Evolutionary conservation across 495 filamentous ascomycete genomes (phyloP).

Genomic region (Articulospora tetracladia): DNA sequence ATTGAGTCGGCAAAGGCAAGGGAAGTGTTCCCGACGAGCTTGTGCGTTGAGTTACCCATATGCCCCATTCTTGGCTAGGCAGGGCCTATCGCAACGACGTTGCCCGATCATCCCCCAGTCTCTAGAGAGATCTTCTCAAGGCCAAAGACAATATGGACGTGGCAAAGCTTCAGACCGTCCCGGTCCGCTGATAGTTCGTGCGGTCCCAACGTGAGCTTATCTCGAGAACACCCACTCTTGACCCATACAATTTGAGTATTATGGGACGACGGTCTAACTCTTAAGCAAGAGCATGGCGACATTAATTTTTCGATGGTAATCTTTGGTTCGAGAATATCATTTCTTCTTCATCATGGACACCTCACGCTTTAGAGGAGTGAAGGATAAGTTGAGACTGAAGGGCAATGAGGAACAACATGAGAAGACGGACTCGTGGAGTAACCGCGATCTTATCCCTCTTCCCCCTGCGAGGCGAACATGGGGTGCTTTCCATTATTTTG

Average conservation of each 20-base stretch:
- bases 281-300: background rate
- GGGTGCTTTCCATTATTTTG: constrained; percentile 23
- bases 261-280: background rate
- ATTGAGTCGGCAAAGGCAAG: too few species aligned
- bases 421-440: background rate
- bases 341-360: background rate
- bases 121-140: too few species aligned
- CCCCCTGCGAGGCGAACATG: constrained; percentile 4
- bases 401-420: background rate
- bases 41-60: background rate
- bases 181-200: background rate
- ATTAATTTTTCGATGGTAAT: background rate
- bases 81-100: background rate
- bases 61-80: background rate
- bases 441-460: constrained; percentile 4
- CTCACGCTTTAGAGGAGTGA: background rate
- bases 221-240: background rate
- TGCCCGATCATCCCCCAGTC: background rate
- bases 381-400: background rate
- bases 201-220: background rate
- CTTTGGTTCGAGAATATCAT: background rate
- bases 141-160: background rate
- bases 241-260: background rate
- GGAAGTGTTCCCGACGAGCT: too few species aligned
- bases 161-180: too few species aligned